phyloP scores from a whole-genome alignment of 2,329 filamentous ascomycete species.

The Botrytis galanthina region DNA sequence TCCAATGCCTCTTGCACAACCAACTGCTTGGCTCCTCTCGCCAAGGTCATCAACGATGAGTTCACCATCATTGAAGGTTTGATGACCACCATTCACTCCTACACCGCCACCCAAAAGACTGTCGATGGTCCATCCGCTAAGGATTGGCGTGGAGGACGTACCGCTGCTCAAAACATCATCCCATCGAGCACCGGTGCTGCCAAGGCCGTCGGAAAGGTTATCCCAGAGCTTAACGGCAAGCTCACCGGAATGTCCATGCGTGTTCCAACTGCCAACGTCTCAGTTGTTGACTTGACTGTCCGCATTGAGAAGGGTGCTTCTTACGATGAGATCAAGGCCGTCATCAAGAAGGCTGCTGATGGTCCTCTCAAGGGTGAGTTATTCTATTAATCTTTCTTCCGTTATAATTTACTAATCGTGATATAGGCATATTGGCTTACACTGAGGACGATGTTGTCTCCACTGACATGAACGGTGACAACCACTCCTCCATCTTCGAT shows the following conservation, averaged over 20 bases:
- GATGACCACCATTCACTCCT: conserved; percentile 99
- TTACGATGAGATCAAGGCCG: conserved; percentile 91
- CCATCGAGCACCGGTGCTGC: conserved; percentile 98
- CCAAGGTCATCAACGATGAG: conserved; percentile 99
- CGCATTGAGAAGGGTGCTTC: conserved; percentile 86
- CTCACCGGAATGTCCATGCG: conserved; percentile 99
- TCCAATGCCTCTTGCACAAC: conserved; percentile 99
- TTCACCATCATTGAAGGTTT: conserved; percentile 97
- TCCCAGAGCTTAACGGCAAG: conserved; percentile 97
- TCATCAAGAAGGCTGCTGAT: conserved; percentile 83
- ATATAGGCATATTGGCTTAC: conserved; percentile 79
- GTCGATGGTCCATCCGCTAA: conserved; percentile 96
- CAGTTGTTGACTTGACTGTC: conserved; percentile 94
- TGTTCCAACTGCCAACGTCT: conserved; percentile 98
- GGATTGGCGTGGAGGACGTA: conserved; percentile 99
- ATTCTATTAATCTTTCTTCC: background rate
- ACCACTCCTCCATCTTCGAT: conserved; percentile 96
- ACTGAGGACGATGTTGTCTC: conserved; percentile 97
- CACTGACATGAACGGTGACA: conserved; percentile 88
- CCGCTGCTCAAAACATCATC: conserved; percentile 99
- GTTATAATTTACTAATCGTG: conserved; percentile 23
- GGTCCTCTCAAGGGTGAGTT: conserved; percentile 78
- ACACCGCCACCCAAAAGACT: conserved; percentile 99
- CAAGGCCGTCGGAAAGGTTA: conserved; percentile 99
- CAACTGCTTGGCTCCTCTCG: conserved; percentile 99